A percentile compares a stretch with the other conserved stretches of the same genome.
Evolutionary conservation across 73 alveolate genomes (phyloP).

Genomic region (Vitrella brassicaformis): DNA sequence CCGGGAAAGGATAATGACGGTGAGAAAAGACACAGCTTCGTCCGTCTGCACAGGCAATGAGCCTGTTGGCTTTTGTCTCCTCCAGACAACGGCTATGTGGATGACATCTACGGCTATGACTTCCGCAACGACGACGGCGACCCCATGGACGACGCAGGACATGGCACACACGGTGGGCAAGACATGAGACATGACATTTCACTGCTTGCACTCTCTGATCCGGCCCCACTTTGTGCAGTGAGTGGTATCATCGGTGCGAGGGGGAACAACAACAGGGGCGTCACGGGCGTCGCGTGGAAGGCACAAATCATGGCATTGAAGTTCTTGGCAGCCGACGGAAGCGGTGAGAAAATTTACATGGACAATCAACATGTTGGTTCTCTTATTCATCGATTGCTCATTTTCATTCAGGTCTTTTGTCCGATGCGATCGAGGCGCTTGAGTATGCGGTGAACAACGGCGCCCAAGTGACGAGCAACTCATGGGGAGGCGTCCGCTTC

Average conservation of each 20-base stretch:
- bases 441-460: neutral
- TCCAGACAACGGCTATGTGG: neutral
- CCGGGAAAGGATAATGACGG: neutral
- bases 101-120: neutral
- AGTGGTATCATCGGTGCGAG: neutral
- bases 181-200: no score
- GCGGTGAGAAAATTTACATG: no score
- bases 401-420: neutral
- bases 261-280: neutral
- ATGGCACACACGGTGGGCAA: no score
- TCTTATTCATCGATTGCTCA: no score
- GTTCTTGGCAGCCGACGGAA: no score
- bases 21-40: no score
- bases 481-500: neutral
- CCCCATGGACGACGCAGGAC: neutral
- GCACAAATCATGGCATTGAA: neutral
- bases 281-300: neutral
- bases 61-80: no score
- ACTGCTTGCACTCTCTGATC: no score
- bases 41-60: no score
- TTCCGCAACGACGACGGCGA: neutral
- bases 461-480: neutral
- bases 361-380: no score
- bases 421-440: neutral
- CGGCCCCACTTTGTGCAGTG: no score